Conservation (phyloP, 768 basidiomycete species). For the Tulasnella sp. region DNA sequence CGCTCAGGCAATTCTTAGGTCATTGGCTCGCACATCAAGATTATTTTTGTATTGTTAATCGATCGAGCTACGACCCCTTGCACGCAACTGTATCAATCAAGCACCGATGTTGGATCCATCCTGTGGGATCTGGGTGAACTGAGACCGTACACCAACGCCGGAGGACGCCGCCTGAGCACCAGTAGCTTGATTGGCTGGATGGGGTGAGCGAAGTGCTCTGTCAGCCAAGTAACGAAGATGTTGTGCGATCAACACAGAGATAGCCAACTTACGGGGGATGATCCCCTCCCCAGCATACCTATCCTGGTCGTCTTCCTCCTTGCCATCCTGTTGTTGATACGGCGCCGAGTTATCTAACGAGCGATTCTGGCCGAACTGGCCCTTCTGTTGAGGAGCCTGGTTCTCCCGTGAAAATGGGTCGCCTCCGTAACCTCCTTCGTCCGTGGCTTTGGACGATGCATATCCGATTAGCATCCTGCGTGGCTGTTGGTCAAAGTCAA, state of each 20-base stretch:
- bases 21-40: too few relatives aligned
- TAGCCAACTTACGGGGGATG: constrained; percentile 10
- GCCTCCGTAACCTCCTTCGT: constrained; percentile 9
- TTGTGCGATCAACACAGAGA: too few relatives aligned
- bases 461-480: too few relatives aligned
- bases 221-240: neutral
- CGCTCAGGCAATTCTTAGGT: too few relatives aligned
- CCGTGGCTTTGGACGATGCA: neutral
- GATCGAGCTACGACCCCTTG: too few relatives aligned
- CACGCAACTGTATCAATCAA: too few relatives aligned
- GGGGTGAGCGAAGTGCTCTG: neutral
- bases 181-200: neutral
- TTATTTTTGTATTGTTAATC: too few relatives aligned
- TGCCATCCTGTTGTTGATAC: neutral
- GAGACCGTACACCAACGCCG: neutral
- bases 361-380: constrained; percentile 4
- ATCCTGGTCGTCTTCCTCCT: constrained; percentile 4
- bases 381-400: constrained; percentile 1
- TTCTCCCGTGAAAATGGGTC: constrained; percentile 9
- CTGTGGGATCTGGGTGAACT: too few relatives aligned
- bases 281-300: constrained; percentile 12
- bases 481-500: neutral
- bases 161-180: neutral
- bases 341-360: neutral
- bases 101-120: too few relatives aligned